Base-by-base conservation (phyloP, 83 land plant species). In the Thuja plicata region DNA sequence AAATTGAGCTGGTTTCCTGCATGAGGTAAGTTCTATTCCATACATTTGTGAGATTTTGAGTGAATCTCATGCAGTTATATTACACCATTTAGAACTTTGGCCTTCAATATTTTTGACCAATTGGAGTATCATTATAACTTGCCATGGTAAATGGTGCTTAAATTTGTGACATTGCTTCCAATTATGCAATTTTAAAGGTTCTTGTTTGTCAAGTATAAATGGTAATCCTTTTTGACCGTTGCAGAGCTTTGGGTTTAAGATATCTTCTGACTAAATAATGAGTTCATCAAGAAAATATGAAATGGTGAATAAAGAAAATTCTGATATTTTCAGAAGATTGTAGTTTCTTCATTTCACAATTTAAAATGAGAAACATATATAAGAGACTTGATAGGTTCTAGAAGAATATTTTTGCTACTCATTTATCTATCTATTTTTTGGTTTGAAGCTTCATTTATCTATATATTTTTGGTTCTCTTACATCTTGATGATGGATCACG, bases 111-210 rank as follows among this genome's bases (percentile, higher is more conserved):
- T 46, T 82, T 30, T 46, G 46, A 80, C n/a, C 41, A 41, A 8
- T 40, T 41, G 45, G n/a, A 40, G 41, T 80, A 80, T 45, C 52
- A 12, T 46, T 83, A 12, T 83, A 13, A 12, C 12, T 83, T n/a
- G 13, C 85, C 55, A 83, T 83, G 12, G 85, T 27, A n/a, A 27
- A 19, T 83, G 85, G 85, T 83, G 52, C 17, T 83, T 83, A 11
- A 3, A 46, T 46, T 11, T 83, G 85, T 83, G 16, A n/a, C 24
- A 34, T 45, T 83, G 12, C 32, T 83, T 83, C 85, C 52, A 83
- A 10, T 34, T 34, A 32, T 32, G 78, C 38, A 74, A 11, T 3
- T 32, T 74, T 74, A 74, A 12, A 34, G 38, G 32, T 46, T 13
- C 52, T 8, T 45, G 54, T 21, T 81, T 46, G 27, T 0, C 27